Percentiles rank a stretch among this genome's conserved stretches.
These are phyloP conservation scores for Tetrahymena thermophila DNA, from an alignment of 73 alveolate genomes.

Conservation along the genomic window DNA sequence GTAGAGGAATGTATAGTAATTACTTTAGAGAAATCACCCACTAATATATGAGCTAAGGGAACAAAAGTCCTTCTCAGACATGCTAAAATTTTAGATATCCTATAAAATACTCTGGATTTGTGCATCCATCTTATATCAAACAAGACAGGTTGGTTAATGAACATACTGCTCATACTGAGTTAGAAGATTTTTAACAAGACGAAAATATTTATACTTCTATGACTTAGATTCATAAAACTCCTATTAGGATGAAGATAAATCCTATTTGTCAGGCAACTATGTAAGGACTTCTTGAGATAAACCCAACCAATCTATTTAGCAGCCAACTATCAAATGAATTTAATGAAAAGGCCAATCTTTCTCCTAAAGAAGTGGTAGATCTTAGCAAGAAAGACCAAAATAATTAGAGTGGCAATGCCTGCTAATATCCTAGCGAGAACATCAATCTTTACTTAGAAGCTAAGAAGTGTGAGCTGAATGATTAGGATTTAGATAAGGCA, in stretches of 20 bases:
- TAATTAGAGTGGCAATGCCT: not conserved
- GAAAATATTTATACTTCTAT: not conserved
- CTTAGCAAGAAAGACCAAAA: not conserved
- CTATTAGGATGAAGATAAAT: not conserved
- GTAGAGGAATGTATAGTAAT: not conserved
- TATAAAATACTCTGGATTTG: not conserved
- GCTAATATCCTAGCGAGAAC: not conserved
- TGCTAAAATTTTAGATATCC: not conserved
- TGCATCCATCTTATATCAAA: not conserved
- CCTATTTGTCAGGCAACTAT: not conserved
- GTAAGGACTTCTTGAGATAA: not conserved
- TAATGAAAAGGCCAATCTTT: not conserved
- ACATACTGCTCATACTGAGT: not conserved
- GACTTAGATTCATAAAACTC: not conserved
- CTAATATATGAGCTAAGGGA: not conserved
- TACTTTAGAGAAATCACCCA: not conserved
- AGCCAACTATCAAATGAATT: not conserved
- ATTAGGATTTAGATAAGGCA: not conserved
- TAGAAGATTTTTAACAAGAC: not conserved
- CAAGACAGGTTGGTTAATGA: not conserved
- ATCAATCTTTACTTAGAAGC: not conserved
- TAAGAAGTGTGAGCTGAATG: not conserved
- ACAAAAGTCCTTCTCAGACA: not conserved
- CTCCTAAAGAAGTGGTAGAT: not conserved
- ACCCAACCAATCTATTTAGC: not conserved